Conservation (phyloP, 768 basidiomycete genomes). For the Tulasnella sp. region DNA sequence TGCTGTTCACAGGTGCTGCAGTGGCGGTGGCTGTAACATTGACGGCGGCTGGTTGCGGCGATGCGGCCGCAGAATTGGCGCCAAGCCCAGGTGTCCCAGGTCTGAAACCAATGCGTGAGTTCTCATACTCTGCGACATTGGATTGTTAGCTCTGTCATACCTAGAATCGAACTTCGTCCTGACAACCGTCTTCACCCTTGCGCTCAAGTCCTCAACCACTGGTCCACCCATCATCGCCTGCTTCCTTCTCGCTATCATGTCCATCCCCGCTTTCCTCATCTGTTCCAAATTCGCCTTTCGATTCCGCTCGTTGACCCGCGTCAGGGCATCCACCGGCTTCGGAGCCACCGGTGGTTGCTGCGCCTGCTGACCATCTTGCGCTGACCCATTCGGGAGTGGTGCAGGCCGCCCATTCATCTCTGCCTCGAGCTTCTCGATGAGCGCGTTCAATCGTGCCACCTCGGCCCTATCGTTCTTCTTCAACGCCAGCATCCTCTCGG, state of each 20-base stretch:
- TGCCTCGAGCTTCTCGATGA: slow-evolving; percentile 46
- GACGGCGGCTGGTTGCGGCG: background rate
- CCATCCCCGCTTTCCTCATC: slow-evolving; percentile 63
- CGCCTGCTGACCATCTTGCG: slow-evolving; percentile 13
- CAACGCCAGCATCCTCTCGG: slow-evolving; percentile 62
- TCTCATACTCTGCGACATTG: background rate
- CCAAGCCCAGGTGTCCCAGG: background rate
- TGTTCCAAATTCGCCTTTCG: slow-evolving; percentile 73
- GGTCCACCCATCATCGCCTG: slow-evolving; percentile 21
- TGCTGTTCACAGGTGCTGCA: background rate
- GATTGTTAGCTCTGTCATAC: slow-evolving; percentile 29
- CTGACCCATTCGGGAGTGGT: slow-evolving; percentile 13
- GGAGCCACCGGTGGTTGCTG: slow-evolving; percentile 20
- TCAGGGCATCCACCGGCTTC: slow-evolving; percentile 42
- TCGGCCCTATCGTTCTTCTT: slow-evolving; percentile 62
- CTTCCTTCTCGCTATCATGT: slow-evolving; percentile 31
- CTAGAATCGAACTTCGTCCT: slow-evolving; percentile 53
- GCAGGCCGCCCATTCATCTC: background rate
- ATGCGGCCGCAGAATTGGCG: background rate
- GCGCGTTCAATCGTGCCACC: slow-evolving; percentile 47
- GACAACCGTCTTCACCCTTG: slow-evolving; percentile 54
- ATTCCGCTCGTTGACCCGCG: slow-evolving; percentile 84
- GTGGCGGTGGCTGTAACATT: background rate
- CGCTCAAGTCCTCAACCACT: slow-evolving; percentile 32
- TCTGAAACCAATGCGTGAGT: background rate